Conservation (phyloP, 225 moss, liverwort and hornwort genomes). For the Sphagnum tenellum region DNA sequence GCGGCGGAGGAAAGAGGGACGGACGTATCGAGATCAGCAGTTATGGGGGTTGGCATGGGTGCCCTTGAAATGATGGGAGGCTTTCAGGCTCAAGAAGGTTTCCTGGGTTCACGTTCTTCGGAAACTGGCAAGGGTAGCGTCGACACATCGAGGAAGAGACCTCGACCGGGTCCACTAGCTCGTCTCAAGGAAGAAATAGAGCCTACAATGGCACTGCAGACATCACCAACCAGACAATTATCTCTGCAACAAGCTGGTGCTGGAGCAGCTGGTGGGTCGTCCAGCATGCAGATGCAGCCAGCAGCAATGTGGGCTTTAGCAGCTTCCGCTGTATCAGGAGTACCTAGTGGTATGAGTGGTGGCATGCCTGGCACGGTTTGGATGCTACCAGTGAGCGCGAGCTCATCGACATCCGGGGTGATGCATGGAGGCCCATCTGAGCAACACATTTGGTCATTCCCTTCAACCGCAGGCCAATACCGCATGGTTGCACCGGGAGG, state of each 20-base stretch:
- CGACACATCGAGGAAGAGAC: constrained; percentile 67
- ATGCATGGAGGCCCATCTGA: constrained; percentile 72
- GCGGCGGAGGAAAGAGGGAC: constrained; percentile 56
- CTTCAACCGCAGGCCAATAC: constrained; percentile 54
- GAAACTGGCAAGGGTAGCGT: constrained; percentile 58
- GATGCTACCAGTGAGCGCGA: constrained; percentile 92
- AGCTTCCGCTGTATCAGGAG: constrained; percentile 81
- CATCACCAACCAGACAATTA: constrained; percentile 41
- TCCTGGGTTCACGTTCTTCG: constrained; percentile 47
- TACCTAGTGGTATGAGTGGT: constrained; percentile 58
- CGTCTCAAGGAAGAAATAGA: constrained; percentile 93
- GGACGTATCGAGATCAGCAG: constrained; percentile 53
- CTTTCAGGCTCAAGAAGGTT: constrained; percentile 73
- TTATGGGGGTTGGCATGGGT: constrained; percentile 69
- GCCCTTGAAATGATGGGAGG: constrained; percentile 76
- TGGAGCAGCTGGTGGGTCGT: constrained; percentile 21
- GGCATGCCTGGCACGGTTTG: constrained; percentile 84
- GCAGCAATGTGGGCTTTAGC: constrained; percentile 88
- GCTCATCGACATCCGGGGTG: constrained; percentile 75
- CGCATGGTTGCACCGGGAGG: constrained; percentile 74
- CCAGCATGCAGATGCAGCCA: constrained; percentile 25
- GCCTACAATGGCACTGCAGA: constrained; percentile 67
- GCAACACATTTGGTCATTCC: constrained; percentile 98
- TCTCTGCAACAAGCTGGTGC: constrained; percentile 53
- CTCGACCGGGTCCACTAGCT: constrained; percentile 23